Base-by-base conservation (phyloP, 2,329 filamentous ascomycete genomes). In the Pleochaeta shiraiana region DNA sequence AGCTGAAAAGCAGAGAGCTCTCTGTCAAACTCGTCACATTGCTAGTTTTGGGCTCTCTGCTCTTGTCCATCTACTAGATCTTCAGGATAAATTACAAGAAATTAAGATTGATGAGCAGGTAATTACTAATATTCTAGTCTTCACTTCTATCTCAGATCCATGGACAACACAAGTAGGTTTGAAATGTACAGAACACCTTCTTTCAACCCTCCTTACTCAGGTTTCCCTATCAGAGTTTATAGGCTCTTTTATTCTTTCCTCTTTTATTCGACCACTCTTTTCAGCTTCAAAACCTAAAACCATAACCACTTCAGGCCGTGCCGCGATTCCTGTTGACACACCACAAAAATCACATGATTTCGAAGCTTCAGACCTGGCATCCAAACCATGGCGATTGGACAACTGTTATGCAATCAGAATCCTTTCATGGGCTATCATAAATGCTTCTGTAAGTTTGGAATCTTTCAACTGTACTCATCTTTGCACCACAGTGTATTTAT, bases 241-340 rank as follows among this genome's bases (percentile, higher is more conserved):
- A 68, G 75, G 79, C 21, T 76, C 78, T n/a, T 74, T 78, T 45
- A 76, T 90, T 65, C 79, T 91, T 3, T 77, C 79, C 67, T 74
- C 76, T 69, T 84, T 84, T 70, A 78, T 91, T 63, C 84, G 83
- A 43, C 84, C 84, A 31, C 75, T 88, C 5, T 90, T 91, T 75
- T 77, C 79, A 31, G 79, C 78, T 65, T 77, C 80, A 19, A 79
- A 77, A 24, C 78, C 82, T 4, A 72, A 73, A 1, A 75, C 76
- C 2, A 74, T 87, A 57, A 85, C 84, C 2, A 73, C 78, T 1
- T 76, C 79, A 4, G 83, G 83, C 26, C 78, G 81, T 34, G 83
- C 80, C 70, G 77, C 77, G 45, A 81, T 78, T 62, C 73, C 77
- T 3, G 70, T 73, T 1, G 71, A 74, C 28, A 75, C 75, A 53